Percentiles rank a stretch among this genome's conserved stretches.
Evolutionary conservation across 208 protist genomes (phyloP).

Genomic region (Acanthamoeba royreba): DNA sequence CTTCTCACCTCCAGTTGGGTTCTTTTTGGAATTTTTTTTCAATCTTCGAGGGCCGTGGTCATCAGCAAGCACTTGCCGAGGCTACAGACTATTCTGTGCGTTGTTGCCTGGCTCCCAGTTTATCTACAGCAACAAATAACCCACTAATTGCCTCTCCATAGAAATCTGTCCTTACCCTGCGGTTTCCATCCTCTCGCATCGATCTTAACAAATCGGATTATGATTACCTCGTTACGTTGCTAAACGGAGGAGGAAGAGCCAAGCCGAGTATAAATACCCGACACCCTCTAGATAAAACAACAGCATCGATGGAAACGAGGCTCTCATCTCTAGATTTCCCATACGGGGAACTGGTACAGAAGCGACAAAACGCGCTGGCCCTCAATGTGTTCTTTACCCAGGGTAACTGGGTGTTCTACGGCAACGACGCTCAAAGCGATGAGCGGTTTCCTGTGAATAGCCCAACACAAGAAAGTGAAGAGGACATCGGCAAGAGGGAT

Average conservation of each 20-base stretch:
- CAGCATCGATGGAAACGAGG: neutral
- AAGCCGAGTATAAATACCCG: no score
- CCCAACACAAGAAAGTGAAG: neutral
- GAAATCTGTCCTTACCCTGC: conserved; percentile 22
- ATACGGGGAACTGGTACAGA: neutral
- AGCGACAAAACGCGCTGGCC: conserved; percentile 14
- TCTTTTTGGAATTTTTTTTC: conserved; percentile 42
- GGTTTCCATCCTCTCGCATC: conserved; percentile 37
- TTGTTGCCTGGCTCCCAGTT: neutral
- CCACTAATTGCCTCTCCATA: neutral
- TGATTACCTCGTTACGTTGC: neutral
- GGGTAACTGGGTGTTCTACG: conserved; percentile 46
- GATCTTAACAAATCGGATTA: conserved; percentile 38
- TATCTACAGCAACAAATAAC: neutral
- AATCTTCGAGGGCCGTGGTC: neutral
- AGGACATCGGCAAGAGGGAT: neutral
- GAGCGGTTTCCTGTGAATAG: neutral
- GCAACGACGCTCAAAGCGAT: neutral
- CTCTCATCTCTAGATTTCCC: neutral
- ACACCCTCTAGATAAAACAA: neutral
- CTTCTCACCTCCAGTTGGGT: neutral
- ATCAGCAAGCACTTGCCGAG: conserved; percentile 13
- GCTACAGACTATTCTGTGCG: conserved; percentile 21
- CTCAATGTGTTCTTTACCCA: conserved; percentile 48
- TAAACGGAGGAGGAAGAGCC: no score